A percentile compares a stretch with the other conserved stretches of the same genome.
phyloP scores from a whole-genome alignment of 495 filamentous ascomycete genomes.

The Letharia columbiana region DNA sequence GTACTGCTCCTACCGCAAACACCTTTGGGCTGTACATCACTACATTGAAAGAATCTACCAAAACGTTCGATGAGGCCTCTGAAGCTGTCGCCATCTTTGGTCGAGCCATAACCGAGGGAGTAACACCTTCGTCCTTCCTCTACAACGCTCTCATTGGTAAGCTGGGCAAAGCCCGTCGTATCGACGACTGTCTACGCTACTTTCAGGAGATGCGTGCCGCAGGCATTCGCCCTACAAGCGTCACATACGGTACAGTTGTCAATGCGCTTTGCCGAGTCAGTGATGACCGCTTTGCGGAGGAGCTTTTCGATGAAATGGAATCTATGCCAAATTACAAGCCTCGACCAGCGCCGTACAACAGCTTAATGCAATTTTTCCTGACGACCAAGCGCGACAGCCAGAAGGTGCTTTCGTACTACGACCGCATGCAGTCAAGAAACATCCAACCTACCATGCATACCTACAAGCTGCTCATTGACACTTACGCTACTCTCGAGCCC shows the following conservation, averaged over 20 bases:
- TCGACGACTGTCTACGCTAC: constrained; percentile 96
- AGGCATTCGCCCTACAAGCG: constrained; percentile 89
- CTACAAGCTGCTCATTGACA: constrained; percentile 95
- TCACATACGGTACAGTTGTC: constrained; percentile 96
- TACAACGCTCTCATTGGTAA: constrained; percentile 99
- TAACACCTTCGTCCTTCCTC: constrained; percentile 90
- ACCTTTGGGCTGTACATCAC: constrained; percentile 98
- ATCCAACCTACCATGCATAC: constrained; percentile 93
- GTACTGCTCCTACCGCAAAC: constrained; percentile 86
- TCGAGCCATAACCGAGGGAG: constrained; percentile 84
- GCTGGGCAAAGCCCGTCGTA: constrained; percentile 91
- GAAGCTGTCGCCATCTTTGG: constrained; percentile 97
- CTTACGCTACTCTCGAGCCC: constrained; percentile 88
- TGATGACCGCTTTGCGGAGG: constrained; percentile 93
- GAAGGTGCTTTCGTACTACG: constrained; percentile 94
- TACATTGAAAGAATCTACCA: constrained; percentile 88
- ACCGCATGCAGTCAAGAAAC: constrained; percentile 78
- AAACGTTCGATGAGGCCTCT: constrained; percentile 94
- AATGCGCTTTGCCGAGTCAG: constrained; percentile 95
- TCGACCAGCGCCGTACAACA: constrained; percentile 93
- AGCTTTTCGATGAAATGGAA: constrained; percentile 99
- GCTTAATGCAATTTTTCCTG: constrained; percentile 98
- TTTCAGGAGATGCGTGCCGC: constrained; percentile 93
- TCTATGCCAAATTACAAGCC: constrained; percentile 98
- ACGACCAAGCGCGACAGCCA: constrained; percentile 88